A percentile compares a stretch with the other conserved stretches of the same genome.
phyloP scores from a whole-genome alignment of 179 eudicot genomes.

The Spinacia oleracea region DNA sequence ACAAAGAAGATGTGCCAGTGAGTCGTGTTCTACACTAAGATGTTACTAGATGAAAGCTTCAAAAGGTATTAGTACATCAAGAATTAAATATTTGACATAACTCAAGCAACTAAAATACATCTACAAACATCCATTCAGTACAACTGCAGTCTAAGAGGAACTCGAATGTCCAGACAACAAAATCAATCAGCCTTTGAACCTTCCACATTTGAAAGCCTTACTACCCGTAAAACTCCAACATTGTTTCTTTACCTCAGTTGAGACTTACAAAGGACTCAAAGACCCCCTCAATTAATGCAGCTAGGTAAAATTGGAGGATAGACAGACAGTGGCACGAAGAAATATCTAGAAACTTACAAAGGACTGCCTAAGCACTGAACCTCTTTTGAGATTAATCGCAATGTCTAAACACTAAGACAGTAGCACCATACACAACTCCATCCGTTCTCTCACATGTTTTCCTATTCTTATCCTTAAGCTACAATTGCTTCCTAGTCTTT shows the following conservation, averaged over 20 bases:
- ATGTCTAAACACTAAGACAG: background rate
- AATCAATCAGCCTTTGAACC: background rate
- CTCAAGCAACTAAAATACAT: background rate
- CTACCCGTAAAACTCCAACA: background rate
- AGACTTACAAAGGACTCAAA: background rate
- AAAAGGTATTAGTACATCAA: background rate
- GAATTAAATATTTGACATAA: background rate
- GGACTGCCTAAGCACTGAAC: background rate
- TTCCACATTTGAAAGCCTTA: background rate
- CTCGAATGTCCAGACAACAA: background rate
- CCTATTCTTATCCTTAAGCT: background rate
- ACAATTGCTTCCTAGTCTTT: background rate
- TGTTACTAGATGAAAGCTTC: background rate
- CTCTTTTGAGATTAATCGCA: background rate
- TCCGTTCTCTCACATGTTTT: background rate
- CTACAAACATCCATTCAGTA: background rate
- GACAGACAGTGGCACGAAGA: background rate
- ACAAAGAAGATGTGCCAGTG: background rate
- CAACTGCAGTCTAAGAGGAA: background rate
- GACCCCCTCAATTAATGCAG: background rate
- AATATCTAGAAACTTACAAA: background rate
- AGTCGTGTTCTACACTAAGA: background rate
- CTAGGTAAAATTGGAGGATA: background rate
- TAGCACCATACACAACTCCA: background rate
- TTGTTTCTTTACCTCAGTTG: background rate